phyloP scores from a whole-genome alignment of 2,329 filamentous ascomycete species.

The Botrytis byssoidea region DNA sequence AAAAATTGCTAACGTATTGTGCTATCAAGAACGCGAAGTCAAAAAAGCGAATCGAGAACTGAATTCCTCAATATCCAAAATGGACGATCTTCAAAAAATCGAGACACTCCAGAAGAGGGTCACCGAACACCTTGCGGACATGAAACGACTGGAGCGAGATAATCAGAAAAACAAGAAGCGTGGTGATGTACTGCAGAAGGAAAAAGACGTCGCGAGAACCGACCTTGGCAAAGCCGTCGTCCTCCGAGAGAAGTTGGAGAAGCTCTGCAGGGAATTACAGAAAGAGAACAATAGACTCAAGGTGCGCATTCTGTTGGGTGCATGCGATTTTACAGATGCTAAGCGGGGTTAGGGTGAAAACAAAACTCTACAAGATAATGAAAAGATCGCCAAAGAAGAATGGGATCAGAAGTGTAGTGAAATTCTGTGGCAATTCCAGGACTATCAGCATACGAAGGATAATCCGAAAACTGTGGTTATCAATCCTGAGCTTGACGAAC shows the following conservation, averaged over 20 bases:
- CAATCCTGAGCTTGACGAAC: conserved; percentile 84
- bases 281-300: conserved; percentile 98
- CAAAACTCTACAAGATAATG: conserved; percentile 81
- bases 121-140: conserved; percentile 85
- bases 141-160: conserved; percentile 93
- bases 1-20: conserved; percentile 25
- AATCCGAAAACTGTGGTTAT: conserved; percentile 76
- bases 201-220: conserved; percentile 84
- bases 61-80: conserved; percentile 82
- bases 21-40: conserved; percentile 76
- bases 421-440: conserved; percentile 80
- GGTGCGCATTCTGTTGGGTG: conserved; percentile 48
- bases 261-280: conserved; percentile 88
- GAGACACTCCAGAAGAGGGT: conserved; percentile 89
- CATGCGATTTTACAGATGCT: conserved; percentile 23
- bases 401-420: conserved; percentile 83
- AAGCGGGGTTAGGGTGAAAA: conserved; percentile 71
- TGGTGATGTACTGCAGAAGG: conserved; percentile 90
- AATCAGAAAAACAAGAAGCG: conserved; percentile 95
- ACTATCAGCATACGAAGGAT: conserved; percentile 83
- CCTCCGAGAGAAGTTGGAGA: conserved; percentile 95
- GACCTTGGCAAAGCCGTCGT: conserved; percentile 88
- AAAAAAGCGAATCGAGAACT: conserved; percentile 92
- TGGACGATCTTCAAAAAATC: conserved; percentile 88
- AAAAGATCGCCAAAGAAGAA: conserved; percentile 76